Percentiles rank a stretch among this genome's conserved stretches.
Conservation (phyloP, 169 alveolate species). For the Fabrea salina region DNA sequence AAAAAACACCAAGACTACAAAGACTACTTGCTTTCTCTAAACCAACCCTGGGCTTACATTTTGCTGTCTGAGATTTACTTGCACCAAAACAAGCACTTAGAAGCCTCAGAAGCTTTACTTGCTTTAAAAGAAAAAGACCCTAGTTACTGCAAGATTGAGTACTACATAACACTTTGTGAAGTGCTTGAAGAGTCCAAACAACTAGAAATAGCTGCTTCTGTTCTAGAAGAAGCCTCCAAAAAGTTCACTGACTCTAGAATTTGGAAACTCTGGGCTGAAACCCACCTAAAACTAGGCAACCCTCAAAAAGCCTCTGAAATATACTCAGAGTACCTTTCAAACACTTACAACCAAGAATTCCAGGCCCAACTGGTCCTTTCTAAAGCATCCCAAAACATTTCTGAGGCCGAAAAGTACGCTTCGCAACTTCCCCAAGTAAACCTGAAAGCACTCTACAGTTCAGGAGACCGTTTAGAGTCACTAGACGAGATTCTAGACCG, state of each 20-base stretch:
- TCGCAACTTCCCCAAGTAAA: not conserved
- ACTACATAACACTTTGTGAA: not conserved
- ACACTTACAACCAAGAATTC: not conserved
- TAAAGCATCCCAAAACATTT: not conserved
- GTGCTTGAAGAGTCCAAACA: not conserved
- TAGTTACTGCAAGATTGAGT: not conserved
- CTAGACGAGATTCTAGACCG: not conserved
- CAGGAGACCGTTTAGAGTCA: not conserved
- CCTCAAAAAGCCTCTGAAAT: not conserved
- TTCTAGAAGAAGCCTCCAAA: not conserved
- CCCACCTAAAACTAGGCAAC: not conserved
- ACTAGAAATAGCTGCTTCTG: not conserved
- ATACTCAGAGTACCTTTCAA: not conserved
- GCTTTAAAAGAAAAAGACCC: not conserved
- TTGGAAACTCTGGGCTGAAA: not conserved
- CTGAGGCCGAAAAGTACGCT: not conserved
- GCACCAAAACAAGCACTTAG: not conserved
- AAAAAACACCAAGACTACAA: conserved; percentile 17
- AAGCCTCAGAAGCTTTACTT: not conserved
- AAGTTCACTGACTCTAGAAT: not conserved
- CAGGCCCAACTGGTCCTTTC: not conserved
- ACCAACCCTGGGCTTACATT: conserved; percentile 3
- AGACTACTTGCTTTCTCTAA: not conserved
- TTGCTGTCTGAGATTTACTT: not conserved
- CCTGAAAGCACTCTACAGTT: not conserved